These are phyloP conservation scores for Austroboletus niveus DNA, from an alignment of 1,284 basidiomycete genomes.

Conservation along the genomic window DNA sequence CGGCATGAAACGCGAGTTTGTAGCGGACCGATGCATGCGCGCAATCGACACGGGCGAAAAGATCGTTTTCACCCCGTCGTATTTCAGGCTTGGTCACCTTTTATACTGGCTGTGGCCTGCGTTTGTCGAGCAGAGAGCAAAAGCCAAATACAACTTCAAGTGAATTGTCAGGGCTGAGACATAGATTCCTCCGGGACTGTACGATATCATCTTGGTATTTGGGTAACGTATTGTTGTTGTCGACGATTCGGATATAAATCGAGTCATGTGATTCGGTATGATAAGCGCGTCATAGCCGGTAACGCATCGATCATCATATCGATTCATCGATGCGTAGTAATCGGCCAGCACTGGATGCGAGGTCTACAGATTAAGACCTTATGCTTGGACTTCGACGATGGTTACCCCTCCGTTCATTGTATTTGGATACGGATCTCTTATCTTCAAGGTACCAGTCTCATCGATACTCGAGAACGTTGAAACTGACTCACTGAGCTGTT, in stretches of 20 bases:
- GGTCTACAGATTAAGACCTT: neutral
- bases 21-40: slow-evolving; percentile 53
- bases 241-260: too few species aligned
- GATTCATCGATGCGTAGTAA: too few species aligned
- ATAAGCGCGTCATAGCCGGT: too few species aligned
- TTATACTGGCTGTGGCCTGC: slow-evolving; percentile 64
- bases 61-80: slow-evolving; percentile 54
- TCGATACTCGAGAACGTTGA: neutral
- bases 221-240: neutral
- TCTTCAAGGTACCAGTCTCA: slow-evolving; percentile 61
- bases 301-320: too few species aligned
- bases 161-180: slow-evolving; percentile 5
- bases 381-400: slow-evolving; percentile 9
- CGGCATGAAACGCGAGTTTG: slow-evolving; percentile 55
- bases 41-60: slow-evolving; percentile 58
- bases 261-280: too few species aligned
- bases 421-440: slow-evolving; percentile 81
- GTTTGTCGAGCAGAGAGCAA: slow-evolving; percentile 54
- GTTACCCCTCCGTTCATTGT: slow-evolving; percentile 50
- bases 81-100: slow-evolving; percentile 44
- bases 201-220: neutral
- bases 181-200: neutral
- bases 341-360: too few species aligned
- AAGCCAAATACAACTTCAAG: slow-evolving; percentile 59
- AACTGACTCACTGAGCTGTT: neutral